Evolutionary conservation across 2,329 filamentous ascomycete species (phyloP), one percentile per base, ranked within the genome.

Genomic region (Dothiorella sarmentorum): DNA sequence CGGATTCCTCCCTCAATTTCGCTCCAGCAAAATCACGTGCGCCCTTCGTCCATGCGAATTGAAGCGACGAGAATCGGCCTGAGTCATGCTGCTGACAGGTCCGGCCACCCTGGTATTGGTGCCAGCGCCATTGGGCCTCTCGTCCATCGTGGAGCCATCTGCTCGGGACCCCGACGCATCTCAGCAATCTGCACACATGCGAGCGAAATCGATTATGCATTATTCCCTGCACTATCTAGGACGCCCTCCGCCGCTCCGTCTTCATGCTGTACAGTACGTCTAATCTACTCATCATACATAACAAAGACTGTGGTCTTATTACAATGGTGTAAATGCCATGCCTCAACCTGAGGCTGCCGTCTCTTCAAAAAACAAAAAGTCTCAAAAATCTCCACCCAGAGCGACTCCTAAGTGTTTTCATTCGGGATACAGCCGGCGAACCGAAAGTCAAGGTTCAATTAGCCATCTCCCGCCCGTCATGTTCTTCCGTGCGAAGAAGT

Each of bases 261-360:
- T n/a, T 31, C 29, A 15, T 49, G 22, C 42, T 38, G 18, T 47
- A 57, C 42, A 57, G 38, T 56, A 56, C 37, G 37, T 57, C 55
- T 45, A 57, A 38, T 42, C 55, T 57, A 47, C 42, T 57, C 55
- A 22, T 53, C 43, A 57, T 57, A 57, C 55, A 57, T 57, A 47
- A 57, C 40, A 29, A 57, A 57, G 55, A 31, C 11, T 40, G 49
- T 35, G 18, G 22, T 26, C 37, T 45, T 45, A 57, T 57, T 57
- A 57, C 55, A 57, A 57, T 38, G 26, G 17, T 53, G 49, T 40
- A 47, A 44, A 53, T 53, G 49, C 45, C 31, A 40, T 53, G n/a
- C 33, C 26, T 57, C 55, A 38, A 31, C 31, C 20, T 11, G 55
- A 47, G 38, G 55, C 55, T 57, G 55, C 42, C 15, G 17, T 15